A percentile compares a stretch with the other conserved stretches of the same genome.
These are phyloP conservation scores for Botryotinia calthae DNA, from an alignment of 2,329 filamentous ascomycete species.

Conservation along the genomic window DNA sequence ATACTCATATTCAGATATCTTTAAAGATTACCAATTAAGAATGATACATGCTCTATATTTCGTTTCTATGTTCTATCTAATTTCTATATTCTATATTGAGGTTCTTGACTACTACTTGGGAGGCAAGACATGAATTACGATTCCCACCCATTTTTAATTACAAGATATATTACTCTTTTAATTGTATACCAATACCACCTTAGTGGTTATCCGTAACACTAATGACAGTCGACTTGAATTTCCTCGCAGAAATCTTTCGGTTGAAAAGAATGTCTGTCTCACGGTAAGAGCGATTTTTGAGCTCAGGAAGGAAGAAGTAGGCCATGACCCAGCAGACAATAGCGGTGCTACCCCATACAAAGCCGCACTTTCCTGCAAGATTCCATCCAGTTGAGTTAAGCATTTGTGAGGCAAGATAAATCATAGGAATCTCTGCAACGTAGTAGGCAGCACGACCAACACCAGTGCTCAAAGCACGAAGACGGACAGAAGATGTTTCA, in stretches of 20 bases:
- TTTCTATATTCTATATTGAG: neutral
- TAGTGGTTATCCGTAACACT: constrained; percentile 63
- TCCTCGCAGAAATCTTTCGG: constrained; percentile 38
- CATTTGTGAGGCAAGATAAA: constrained; percentile 60
- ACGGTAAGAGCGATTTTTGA: constrained; percentile 53
- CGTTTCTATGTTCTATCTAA: neutral
- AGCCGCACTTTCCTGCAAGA: constrained; percentile 56
- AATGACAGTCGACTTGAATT: constrained; percentile 52
- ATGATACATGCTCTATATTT: neutral
- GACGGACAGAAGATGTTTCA: constrained; percentile 63
- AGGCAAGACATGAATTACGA: neutral
- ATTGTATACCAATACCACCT: neutral
- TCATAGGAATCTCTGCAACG: constrained; percentile 62
- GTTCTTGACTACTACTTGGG: neutral
- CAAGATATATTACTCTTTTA: neutral
- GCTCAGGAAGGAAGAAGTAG: constrained; percentile 55
- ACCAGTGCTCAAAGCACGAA: constrained; percentile 63
- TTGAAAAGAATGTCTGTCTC: constrained; percentile 52
- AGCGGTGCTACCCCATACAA: constrained; percentile 58
- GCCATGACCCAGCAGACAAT: constrained; percentile 51
- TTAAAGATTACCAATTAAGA: neutral
- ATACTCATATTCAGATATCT: neutral
- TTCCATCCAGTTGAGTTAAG: constrained; percentile 50
- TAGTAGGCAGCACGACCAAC: constrained; percentile 64
- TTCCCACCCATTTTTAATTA: neutral